Evolutionary conservation across 768 basidiomycete species (phyloP).

Genomic region (Tephrocybe sp.): DNA sequence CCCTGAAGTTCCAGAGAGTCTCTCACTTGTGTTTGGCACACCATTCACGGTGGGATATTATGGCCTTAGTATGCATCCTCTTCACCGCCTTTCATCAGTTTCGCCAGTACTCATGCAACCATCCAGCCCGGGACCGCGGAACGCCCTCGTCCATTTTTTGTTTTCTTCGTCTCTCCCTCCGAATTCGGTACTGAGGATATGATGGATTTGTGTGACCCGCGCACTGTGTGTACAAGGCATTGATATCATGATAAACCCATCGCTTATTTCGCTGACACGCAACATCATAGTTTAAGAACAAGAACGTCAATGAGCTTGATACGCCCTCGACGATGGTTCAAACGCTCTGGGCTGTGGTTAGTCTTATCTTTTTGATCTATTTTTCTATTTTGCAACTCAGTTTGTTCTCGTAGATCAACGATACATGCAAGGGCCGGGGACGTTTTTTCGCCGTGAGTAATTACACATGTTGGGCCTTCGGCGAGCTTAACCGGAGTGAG

Average conservation of each 20-base stretch:
- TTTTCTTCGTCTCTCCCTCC: conserved; percentile 24
- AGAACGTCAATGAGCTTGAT: conserved; percentile 16
- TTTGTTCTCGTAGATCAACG: conserved; percentile 15
- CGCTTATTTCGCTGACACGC: too few relatives aligned
- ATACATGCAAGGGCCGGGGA: conserved; percentile 21
- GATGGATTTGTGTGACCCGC: conserved; percentile 13
- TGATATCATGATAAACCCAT: neutral
- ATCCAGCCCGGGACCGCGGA: conserved; percentile 14
- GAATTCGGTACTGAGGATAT: conserved; percentile 24
- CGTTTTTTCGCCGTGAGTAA: conserved; percentile 25
- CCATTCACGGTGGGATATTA: conserved; percentile 26
- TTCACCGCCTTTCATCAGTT: neutral
- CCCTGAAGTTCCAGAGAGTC: conserved; percentile 17
- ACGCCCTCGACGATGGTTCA: conserved; percentile 13
- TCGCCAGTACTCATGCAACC: neutral
- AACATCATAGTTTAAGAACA: conserved; percentile 14
- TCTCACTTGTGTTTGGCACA: conserved; percentile 21
- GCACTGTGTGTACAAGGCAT: conserved; percentile 13
- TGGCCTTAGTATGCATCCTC: conserved; percentile 18
- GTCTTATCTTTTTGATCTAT: neutral
- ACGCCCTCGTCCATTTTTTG: conserved; percentile 17
- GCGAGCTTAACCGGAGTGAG: conserved; percentile 20
- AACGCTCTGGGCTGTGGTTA: conserved; percentile 26
- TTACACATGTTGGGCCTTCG: conserved; percentile 26
- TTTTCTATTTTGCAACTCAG: neutral